A percentile compares a stretch with the other conserved stretches of the same genome.
phyloP scores from a whole-genome alignment of 164 flowering plant species.

The Amborella trichopoda region DNA sequence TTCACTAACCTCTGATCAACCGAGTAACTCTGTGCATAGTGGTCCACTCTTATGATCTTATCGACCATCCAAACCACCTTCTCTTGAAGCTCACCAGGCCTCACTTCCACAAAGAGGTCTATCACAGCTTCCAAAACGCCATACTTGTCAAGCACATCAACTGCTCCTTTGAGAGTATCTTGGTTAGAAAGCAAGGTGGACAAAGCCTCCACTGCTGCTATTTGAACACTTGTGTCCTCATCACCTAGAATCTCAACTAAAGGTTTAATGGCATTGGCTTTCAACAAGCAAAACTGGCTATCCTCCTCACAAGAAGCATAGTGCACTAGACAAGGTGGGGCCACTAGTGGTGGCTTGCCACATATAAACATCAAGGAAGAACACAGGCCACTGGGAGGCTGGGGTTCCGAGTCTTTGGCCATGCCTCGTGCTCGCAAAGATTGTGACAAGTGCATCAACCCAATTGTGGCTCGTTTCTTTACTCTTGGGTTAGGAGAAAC shows the following conservation, averaged over 20 bases:
- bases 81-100: conserved; percentile 45
- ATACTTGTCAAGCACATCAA: conserved; percentile 29
- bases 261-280: conserved; percentile 33
- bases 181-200: conserved; percentile 30
- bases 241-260: conserved; percentile 30
- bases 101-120: conserved; percentile 26
- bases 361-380: conserved; percentile 24
- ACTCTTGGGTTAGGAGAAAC: conserved; percentile 23
- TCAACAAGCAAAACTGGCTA: conserved; percentile 32
- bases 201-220: conserved; percentile 37
- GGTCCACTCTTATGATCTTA: conserved; percentile 32
- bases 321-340: conserved; percentile 35
- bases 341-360: conserved; percentile 17
- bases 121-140: conserved; percentile 23
- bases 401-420: conserved; percentile 16
- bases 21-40: conserved; percentile 13
- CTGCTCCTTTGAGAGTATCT: conserved; percentile 14
- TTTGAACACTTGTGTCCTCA: conserved; percentile 29
- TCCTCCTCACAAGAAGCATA: conserved; percentile 26
- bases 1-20: conserved; percentile 29
- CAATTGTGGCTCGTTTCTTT: conserved; percentile 36
- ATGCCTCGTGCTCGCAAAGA: conserved; percentile 5
- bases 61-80: conserved; percentile 38
- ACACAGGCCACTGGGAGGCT: conserved; percentile 27
- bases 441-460: conserved; percentile 43